Evolutionary conservation across 2,329 filamentous ascomycete genomes (phyloP).

Genomic region (Phyllosticta capitalensis): DNA sequence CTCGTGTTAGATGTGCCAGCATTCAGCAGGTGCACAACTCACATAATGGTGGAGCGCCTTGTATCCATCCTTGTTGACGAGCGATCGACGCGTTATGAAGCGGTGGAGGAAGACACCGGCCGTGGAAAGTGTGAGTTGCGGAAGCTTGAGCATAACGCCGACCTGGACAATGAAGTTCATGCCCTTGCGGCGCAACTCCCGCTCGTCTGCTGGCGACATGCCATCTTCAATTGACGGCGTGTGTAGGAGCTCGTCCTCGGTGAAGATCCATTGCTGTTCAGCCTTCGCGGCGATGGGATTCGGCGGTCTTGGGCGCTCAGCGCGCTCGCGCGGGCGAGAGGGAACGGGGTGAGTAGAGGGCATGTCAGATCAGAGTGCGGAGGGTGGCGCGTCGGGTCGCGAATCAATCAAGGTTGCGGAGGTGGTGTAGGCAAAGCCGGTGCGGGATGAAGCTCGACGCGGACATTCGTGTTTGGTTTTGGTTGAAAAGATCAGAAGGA

Average conservation of each 20-base stretch:
- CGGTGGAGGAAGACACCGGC: constrained; percentile 92
- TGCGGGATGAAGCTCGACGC: not conserved
- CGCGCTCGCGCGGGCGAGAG: constrained; percentile 3
- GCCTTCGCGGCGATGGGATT: constrained; percentile 42
- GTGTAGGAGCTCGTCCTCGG: constrained; percentile 67
- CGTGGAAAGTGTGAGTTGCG: constrained; percentile 84
- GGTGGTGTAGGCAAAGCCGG: constrained; percentile 1
- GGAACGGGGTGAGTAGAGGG: constrained; percentile 2
- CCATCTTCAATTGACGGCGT: constrained; percentile 81
- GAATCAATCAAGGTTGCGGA: not conserved
- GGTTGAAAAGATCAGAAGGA: not conserved
- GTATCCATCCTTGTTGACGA: constrained; percentile 57
- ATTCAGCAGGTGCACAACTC: constrained; percentile 14
- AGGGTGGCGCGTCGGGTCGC: constrained; percentile 1
- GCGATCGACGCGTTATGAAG: constrained; percentile 84
- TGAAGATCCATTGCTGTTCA: constrained; percentile 81
- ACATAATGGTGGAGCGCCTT: constrained; percentile 76
- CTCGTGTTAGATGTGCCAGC: constrained; percentile 6
- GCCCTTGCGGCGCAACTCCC: constrained; percentile 74
- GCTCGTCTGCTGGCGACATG: constrained; percentile 65
- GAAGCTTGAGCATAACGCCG: constrained; percentile 82
- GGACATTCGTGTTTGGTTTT: not conserved
- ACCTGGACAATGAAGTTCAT: constrained; percentile 96
- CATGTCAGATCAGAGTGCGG: not conserved
- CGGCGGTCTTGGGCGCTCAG: constrained; percentile 23